Evolutionary conservation across 306 rosid genomes (phyloP).

Genomic region (Cotoneaster glaucophyllus): DNA sequence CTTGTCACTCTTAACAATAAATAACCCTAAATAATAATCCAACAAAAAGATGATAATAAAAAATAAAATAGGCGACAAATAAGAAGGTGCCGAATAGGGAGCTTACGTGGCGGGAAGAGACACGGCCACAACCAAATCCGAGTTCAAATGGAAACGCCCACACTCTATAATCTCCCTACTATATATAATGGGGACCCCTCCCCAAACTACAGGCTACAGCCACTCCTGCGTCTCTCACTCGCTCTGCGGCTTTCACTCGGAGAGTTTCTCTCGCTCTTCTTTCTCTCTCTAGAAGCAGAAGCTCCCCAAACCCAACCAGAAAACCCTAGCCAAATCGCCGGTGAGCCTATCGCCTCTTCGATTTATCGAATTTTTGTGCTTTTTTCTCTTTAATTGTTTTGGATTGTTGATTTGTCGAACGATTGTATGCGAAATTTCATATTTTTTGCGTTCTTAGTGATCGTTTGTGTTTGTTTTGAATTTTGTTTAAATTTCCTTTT

Average conservation of each 20-base stretch:
- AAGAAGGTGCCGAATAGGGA: neutral
- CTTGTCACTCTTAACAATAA: too few species aligned
- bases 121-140: slow-evolving; percentile 1
- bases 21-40: too few species aligned
- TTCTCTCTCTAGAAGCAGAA: neutral
- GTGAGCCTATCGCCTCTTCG: neutral
- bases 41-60: too few species aligned
- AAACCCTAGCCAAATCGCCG: slow-evolving; percentile 8
- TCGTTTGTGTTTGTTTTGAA: neutral
- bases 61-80: neutral
- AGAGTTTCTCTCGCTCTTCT: neutral
- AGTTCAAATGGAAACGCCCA: neutral
- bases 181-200: neutral
- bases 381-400: neutral
- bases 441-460: too few species aligned
- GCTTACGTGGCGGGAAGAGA: neutral
- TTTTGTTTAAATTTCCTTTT: neutral
- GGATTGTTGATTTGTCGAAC: neutral
- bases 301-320: neutral
- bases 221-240: neutral
- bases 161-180: neutral
- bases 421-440: neutral
- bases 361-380: neutral
- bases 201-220: neutral
- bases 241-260: neutral